Base-by-base conservation (phyloP, 139 green algal species). In the Closterium sp. region DNA sequence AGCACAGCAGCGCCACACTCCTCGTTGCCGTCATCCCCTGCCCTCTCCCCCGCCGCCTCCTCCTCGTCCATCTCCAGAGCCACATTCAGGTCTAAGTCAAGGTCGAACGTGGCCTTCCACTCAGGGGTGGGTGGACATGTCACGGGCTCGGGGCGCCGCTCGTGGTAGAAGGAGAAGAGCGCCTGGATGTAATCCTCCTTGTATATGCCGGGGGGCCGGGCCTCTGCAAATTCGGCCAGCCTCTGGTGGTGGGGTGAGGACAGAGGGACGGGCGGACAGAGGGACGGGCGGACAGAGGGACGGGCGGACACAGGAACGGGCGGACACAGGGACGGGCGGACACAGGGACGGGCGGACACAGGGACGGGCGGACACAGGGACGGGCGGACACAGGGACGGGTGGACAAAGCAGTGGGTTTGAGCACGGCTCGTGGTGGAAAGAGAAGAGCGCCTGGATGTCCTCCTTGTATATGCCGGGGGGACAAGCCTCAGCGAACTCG, bases 391-490 rank as follows among this genome's bases (percentile, higher is more conserved):
- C 64, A 83, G 89, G 89, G 9, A 23, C n/a, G 30, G 86, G 30
- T 30, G 89, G 89, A 31, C 84, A 92, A 9, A 83, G 30, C 30
- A 89, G 30, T 21, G n/a, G 16, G 10, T n/a, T 5, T 7, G 85
- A 34, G 34, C 90, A 25, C 16, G 30, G 36, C 91, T 98, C 95
- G 93, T 98, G 96, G 93, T 98, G 96, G 90, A 97, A 97, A 34
- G 94, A 94, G 95, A 97, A 99, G 25, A 99, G 96, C 84, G 96
- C 89, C 21, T 95, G 92, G 38, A 99, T 96, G 94, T 99, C 96
- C 69, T 97, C 90, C 96, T 99, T 99, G 95, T 99, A 99, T 91
- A 99, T 99, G 90, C 98, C 98, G 1, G 98, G 97, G 0, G 96
- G 92, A 0, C 98, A 95, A 2, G 90, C 66, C 31, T 92, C 84